phyloP scores from a whole-genome alignment of 2,329 filamentous ascomycete genomes.

The Xylaria sp. region DNA sequence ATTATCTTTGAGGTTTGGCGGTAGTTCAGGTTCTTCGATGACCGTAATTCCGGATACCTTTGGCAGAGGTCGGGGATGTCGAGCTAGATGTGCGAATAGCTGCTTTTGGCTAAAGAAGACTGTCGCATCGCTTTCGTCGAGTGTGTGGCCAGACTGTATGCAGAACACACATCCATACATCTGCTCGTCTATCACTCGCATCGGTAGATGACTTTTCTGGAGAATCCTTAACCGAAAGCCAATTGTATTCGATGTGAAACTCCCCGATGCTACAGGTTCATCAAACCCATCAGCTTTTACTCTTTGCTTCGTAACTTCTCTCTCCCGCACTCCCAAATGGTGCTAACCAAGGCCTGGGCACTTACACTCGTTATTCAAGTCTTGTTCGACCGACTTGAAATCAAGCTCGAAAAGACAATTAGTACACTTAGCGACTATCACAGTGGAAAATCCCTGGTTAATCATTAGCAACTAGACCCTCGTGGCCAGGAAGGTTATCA shows the following conservation, averaged over 20 bases:
- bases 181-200: constrained; percentile 57
- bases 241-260: constrained; percentile 52
- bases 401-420: constrained; percentile 61
- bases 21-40: constrained; percentile 51
- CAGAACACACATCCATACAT: constrained; percentile 63
- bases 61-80: constrained; percentile 60
- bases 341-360: neutral
- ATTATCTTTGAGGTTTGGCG: constrained; percentile 51
- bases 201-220: constrained; percentile 60
- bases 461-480: constrained; percentile 9
- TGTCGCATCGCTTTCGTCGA: constrained; percentile 61
- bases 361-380: constrained; percentile 56
- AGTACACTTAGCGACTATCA: constrained; percentile 57
- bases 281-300: constrained; percentile 16
- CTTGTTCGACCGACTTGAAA: constrained; percentile 57
- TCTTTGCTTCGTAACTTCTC: neutral
- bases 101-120: constrained; percentile 61
- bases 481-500: neutral
- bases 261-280: constrained; percentile 49
- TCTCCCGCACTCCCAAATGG: neutral
- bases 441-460: constrained; percentile 49
- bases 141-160: constrained; percentile 53
- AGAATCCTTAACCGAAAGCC: constrained; percentile 60
- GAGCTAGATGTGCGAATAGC: constrained; percentile 58
- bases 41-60: constrained; percentile 54